Evolutionary conservation across 2,329 filamentous ascomycete genomes (phyloP).

Genomic region (Cladosporium velox): DNA sequence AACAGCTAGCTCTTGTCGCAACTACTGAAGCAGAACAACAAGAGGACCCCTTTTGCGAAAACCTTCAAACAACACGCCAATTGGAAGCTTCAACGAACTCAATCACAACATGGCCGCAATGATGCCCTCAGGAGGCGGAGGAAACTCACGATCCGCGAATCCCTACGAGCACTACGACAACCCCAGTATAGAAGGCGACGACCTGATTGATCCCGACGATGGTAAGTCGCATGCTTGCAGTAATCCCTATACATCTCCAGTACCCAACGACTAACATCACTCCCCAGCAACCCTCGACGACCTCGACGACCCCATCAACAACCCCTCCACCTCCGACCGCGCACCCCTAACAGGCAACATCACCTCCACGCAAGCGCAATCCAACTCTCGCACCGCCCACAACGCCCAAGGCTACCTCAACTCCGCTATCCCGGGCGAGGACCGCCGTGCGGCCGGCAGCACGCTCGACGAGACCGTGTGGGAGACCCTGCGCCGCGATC

Average conservation of each 20-base stretch:
- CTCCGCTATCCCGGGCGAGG: conserved; percentile 86
- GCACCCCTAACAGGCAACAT: conserved; percentile 85
- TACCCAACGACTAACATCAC: not conserved
- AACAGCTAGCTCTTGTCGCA: too few species aligned
- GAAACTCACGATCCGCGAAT: conserved; percentile 31
- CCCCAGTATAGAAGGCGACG: conserved; percentile 51
- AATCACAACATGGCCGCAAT: conserved; percentile 47
- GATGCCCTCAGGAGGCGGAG: conserved; percentile 44
- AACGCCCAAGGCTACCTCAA: conserved; percentile 82
- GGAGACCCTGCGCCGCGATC: conserved; percentile 91
- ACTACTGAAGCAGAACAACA: too few species aligned
- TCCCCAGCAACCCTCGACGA: conserved; percentile 78
- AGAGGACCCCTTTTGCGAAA: too few species aligned
- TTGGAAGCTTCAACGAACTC: too few species aligned
- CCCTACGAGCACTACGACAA: conserved; percentile 47
- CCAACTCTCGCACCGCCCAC: conserved; percentile 54
- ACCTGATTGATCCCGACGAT: conserved; percentile 57
- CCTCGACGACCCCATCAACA: conserved; percentile 92
- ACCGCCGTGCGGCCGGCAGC: conserved; percentile 83
- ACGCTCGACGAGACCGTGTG: conserved; percentile 97
- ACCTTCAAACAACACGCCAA: too few species aligned
- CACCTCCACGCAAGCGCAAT: conserved; percentile 50
- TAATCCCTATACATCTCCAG: not conserved
- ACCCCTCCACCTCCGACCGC: conserved; percentile 67
- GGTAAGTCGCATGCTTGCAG: conserved; percentile 37